Percentiles rank a stretch among this genome's conserved stretches.
These are phyloP conservation scores for Thyridium curvatum DNA, from an alignment of 2,329 filamentous ascomycete genomes.

Conservation along the genomic window DNA sequence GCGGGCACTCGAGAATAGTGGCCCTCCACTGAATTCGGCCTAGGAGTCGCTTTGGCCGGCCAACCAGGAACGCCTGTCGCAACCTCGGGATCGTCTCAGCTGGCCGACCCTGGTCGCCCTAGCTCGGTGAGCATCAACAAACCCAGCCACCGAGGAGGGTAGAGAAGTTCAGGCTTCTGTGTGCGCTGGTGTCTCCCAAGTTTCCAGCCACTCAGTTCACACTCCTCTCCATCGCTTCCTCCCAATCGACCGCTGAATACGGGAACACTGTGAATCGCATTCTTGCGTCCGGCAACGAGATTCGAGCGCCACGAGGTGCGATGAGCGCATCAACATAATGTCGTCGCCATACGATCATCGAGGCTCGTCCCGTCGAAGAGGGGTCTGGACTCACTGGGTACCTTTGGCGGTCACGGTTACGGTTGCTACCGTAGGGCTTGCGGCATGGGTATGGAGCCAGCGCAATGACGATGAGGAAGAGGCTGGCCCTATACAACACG, in stretches of 20 bases:
- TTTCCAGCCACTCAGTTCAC: too few species aligned
- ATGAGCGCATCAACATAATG: constrained; percentile 41
- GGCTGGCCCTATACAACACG: constrained; percentile 22
- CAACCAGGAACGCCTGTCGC: not conserved
- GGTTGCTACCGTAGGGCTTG: constrained; percentile 78
- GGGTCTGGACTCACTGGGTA: constrained; percentile 77
- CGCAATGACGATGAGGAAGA: constrained; percentile 69
- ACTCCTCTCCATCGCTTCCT: not conserved
- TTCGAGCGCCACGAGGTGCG: constrained; percentile 11
- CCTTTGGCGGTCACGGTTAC: constrained; percentile 82
- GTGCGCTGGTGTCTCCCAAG: too few species aligned
- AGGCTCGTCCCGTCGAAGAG: constrained; percentile 51
- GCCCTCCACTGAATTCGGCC: too few species aligned
- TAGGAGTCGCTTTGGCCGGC: too few species aligned
- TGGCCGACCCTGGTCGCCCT: constrained; percentile 6
- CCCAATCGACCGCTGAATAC: not conserved
- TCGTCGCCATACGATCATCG: constrained; percentile 57
- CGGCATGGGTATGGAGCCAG: constrained; percentile 92
- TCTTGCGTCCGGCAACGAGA: too few species aligned
- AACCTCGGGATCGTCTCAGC: not conserved
- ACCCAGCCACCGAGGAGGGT: constrained; percentile 1
- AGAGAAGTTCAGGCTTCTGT: not conserved
- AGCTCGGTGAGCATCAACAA: constrained; percentile 14
- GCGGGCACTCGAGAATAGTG: too few species aligned
- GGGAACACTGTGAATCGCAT: not conserved